Evolutionary conservation across 2,329 filamentous ascomycete genomes (phyloP).

Genomic region (Metarhizium guizhouense): DNA sequence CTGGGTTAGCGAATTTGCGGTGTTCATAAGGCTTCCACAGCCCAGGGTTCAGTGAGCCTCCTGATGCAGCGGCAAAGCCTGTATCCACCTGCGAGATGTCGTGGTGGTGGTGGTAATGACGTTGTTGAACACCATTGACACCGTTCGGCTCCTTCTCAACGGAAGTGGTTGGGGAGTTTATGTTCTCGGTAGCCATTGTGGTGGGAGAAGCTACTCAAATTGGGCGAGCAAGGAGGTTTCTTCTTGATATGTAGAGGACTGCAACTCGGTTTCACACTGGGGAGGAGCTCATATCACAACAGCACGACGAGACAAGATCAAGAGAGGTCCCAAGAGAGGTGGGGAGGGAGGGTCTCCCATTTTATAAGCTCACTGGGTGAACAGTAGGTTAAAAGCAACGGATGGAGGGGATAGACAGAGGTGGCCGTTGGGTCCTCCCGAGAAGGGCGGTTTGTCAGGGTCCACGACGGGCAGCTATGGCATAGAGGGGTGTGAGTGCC

Average conservation of each 20-base stretch:
- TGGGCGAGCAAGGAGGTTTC: not conserved
- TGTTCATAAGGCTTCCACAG: slow-evolving; percentile 52
- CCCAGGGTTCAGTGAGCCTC: slow-evolving; percentile 66
- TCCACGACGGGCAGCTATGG: too few species aligned
- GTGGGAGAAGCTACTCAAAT: not conserved
- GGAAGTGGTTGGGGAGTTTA: not conserved
- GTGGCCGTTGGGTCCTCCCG: not conserved
- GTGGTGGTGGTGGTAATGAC: slow-evolving; percentile 15
- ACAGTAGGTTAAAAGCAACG: not conserved
- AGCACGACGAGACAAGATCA: not conserved
- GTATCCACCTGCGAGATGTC: slow-evolving; percentile 16
- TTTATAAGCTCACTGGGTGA: not conserved
- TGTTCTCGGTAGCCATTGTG: slow-evolving; percentile 9
- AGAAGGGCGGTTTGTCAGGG: not conserved
- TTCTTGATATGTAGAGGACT: not conserved
- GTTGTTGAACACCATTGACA: slow-evolving; percentile 3
- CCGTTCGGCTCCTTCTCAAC: slow-evolving; percentile 11
- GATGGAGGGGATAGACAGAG: not conserved
- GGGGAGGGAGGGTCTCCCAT: not conserved
- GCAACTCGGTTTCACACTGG: not conserved
- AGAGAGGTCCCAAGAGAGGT: not conserved
- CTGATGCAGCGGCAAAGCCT: slow-evolving; percentile 42
- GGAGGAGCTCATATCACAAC: not conserved
- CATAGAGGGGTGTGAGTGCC: not conserved
- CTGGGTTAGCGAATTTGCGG: slow-evolving; percentile 72